Evolutionary conservation across 108 stramenopile species (phyloP).

Genomic region (Nitzschia putrida): DNA sequence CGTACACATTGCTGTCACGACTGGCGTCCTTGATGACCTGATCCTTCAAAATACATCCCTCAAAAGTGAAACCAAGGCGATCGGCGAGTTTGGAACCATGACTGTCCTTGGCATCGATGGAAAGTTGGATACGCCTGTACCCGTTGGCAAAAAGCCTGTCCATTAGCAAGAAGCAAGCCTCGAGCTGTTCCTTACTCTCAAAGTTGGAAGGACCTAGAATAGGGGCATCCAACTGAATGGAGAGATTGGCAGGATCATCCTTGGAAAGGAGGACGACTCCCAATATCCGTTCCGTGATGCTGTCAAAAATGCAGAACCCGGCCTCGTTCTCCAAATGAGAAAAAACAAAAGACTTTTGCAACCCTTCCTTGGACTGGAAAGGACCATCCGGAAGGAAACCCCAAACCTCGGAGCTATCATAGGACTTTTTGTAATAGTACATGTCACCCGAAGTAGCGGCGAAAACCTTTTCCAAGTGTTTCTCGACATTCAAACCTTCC

Average conservation of each 20-base stretch:
- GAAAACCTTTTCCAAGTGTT: conserved; percentile 60
- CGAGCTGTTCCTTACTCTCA: conserved; percentile 69
- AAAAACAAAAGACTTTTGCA: conserved; percentile 67
- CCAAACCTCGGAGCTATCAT: conserved; percentile 79
- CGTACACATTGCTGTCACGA: conserved; percentile 78
- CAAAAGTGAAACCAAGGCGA: conserved; percentile 75
- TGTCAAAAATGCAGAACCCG: conserved; percentile 77
- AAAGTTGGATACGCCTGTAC: conserved; percentile 80
- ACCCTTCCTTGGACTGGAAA: conserved; percentile 42
- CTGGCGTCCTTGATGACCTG: conserved; percentile 80
- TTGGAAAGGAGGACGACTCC: conserved; percentile 66
- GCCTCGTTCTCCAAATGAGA: conserved; percentile 60
- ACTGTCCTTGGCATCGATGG: conserved; percentile 67
- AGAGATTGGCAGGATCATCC: conserved; percentile 73
- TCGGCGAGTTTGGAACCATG: conserved; percentile 54
- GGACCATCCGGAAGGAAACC: conserved; percentile 80
- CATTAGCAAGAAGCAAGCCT: conserved; percentile 76
- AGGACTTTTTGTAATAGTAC: conserved; percentile 52
- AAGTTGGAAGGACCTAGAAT: conserved; percentile 59
- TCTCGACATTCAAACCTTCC: conserved; percentile 59
- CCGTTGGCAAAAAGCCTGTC: conserved; percentile 83
- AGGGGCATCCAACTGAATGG: conserved; percentile 72
- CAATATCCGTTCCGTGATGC: conserved; percentile 62
- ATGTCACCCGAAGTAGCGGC: conserved; percentile 67
- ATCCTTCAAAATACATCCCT: conserved; percentile 67